phyloP scores from a whole-genome alignment of 139 green algal species.

The Closterium sp. region DNA sequence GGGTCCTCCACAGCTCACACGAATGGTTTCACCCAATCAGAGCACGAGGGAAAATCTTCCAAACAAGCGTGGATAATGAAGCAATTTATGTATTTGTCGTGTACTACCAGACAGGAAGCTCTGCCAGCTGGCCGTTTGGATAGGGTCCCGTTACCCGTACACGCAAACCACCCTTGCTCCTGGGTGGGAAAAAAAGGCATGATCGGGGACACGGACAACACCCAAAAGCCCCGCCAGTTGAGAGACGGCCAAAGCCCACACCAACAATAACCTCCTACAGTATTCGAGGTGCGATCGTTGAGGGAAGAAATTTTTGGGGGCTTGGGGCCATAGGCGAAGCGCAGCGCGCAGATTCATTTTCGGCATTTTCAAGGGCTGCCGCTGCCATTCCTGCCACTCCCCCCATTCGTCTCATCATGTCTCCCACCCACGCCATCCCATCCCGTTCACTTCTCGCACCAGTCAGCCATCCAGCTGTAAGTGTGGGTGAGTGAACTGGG shows the following conservation, averaged over 20 bases:
- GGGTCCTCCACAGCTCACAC: not conserved
- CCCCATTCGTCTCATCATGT: not conserved
- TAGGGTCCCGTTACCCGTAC: not conserved
- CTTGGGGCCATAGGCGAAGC: too few relatives aligned
- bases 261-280: too few relatives aligned
- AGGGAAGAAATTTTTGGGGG: too few relatives aligned
- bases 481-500: not conserved
- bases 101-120: not conserved
- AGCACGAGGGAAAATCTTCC: not conserved
- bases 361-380: not conserved
- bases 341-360: too few relatives aligned
- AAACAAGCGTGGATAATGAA: not conserved
- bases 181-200: not conserved
- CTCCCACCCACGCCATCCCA: not conserved
- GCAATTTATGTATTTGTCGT: not conserved
- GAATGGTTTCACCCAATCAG: not conserved
- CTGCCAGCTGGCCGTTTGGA: not conserved
- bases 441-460: not conserved
- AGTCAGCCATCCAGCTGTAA: not conserved
- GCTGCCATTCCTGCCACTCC: not conserved
- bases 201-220: not conserved
- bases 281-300: too few relatives aligned
- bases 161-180: not conserved
- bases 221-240: too few relatives aligned
- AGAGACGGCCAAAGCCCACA: too few relatives aligned